Evolutionary conservation across 139 green algal genomes (phyloP), one percentile per base, ranked within the genome.

Genomic region (Asterochloris erici): DNA sequence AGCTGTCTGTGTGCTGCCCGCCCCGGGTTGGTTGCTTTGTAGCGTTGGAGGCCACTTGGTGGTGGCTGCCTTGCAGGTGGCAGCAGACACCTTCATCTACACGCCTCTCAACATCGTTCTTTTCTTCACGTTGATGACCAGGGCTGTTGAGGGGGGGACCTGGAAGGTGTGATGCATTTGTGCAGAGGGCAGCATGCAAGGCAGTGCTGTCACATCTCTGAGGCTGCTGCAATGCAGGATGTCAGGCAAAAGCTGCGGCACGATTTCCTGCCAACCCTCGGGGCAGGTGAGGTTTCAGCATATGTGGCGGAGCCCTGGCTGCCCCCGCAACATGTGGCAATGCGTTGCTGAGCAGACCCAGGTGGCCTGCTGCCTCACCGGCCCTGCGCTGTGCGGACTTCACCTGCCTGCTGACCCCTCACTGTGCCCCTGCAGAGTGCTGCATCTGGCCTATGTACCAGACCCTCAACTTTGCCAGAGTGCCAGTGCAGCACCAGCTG

Each of bases 401-500:
- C 38, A 54, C 38, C 38, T 54, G 38, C 38, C 38, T 54, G 38
- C 38, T 54, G 38, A 54, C 38, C 38, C 38, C 38, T 54, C 38
- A 54, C 38, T 2, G 38, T 54, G 38, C 38, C 38, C 38, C 27
- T 10, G 80, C 84, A 29, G 84, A 87, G 63, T 26, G 78, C 12
- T 47, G 54, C 28, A 85, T 85, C 79, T 87, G 84, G 84, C 84
- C 84, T 21, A 54, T 26, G 10, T 82, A 82, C 15, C 84, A 87
- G 73, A 66, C 66, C 19, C 63, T 87, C 63, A 87, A 87, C 61
- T 87, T 87, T 63, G 71, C 62, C 19, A 73, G 69, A 21, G 80
- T 87, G 14, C 84, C 84, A 13, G 70, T 84, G 38, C 47, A 87
- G n/a, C 84, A 87, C 28, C 84, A 87, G 79, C 73, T 87, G 68